Base-by-base conservation (phyloP, 371 early-diverging fungal genomes). In the Conidiobolus incongruus region DNA sequence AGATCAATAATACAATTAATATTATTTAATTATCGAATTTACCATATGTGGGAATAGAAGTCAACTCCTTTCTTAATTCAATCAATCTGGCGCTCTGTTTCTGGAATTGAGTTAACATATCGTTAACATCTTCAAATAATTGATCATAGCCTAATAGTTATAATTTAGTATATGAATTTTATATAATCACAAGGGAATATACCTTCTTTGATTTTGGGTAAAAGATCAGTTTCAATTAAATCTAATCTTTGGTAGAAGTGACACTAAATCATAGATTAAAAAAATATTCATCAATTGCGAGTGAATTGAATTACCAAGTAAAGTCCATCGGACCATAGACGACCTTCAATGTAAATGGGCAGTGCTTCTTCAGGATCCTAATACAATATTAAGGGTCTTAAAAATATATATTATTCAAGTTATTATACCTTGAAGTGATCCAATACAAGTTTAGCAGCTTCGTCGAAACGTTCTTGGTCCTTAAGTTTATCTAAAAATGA, bases 211-310 rank as follows among this genome's bases (percentile, higher is more conserved):
- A 86, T 48, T 1, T 72, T 81, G 4, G 89, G 85, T 23, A 63
- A 65, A 31, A 90, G 59, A 15, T 72, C 72, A 2, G 82, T 75
- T 22, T 75, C 74, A 32, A 89, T 61, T 21, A 90, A 50, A 55
- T 81, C 81, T 2, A 55, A 22, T 12, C 77, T 73, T 26, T 62
- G 50, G 30, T 64, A 60, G 17, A 61, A 37, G 15, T 68, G 61
- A 23, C 70, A 64, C 67, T 70, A 44, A 4, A 33, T 20, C 21
- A 11, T 24, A 42, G 21, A 38, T 17, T 47, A 38, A n/a, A 29
- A 28, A 31, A 21, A 17, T 4, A 40, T 16, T 30, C 15, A 40
- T 11, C 24, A 31, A 38, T 33, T 17, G n/a, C 3, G 7, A 11
- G n/a, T 37, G 26, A 5, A 1, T 32, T 24, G 22, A 43, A 51